A percentile compares a stretch with the other conserved stretches of the same genome.
Evolutionary conservation across 305 asterid species (phyloP).

Genomic region (Coffea humblotiana): DNA sequence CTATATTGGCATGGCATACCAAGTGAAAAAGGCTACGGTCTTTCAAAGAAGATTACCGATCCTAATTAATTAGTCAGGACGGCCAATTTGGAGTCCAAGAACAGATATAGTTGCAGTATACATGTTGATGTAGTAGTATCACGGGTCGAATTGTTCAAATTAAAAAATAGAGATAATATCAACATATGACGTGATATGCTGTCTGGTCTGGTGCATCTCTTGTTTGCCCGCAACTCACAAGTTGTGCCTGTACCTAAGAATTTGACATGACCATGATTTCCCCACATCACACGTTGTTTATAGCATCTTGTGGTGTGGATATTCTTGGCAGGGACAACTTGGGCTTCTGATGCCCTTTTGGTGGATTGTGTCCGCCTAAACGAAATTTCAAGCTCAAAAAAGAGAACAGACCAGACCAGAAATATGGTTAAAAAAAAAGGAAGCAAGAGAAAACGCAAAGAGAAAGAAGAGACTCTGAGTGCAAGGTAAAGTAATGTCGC

Average conservation of each 20-base stretch:
- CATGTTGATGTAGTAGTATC: not conserved
- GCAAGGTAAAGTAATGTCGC: no score
- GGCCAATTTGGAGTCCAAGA: no score
- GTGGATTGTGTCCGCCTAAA: not conserved
- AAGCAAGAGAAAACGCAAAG: not conserved
- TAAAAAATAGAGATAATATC: not conserved
- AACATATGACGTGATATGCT: constrained; percentile 13
- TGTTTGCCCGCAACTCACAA: not conserved
- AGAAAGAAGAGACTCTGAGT: no score
- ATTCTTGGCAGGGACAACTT: not conserved
- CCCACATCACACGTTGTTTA: constrained; percentile 23
- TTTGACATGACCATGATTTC: constrained; percentile 14
- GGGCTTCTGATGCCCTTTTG: not conserved
- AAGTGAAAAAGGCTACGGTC: not conserved
- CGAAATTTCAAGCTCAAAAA: not conserved
- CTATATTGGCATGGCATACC: not conserved
- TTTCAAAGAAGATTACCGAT: not conserved
- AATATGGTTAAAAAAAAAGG: not conserved
- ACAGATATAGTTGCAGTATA: no score
- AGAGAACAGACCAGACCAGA: not conserved
- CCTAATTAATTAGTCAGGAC: not conserved
- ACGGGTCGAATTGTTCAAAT: no score
- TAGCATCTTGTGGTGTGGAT: not conserved
- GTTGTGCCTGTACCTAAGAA: not conserved
- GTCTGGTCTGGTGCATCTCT: constrained; percentile 11